A percentile compares a stretch with the other conserved stretches of the same genome.
Evolutionary conservation across 352 stramenopile species (phyloP).

Genomic region (Pythium utonaiense): DNA sequence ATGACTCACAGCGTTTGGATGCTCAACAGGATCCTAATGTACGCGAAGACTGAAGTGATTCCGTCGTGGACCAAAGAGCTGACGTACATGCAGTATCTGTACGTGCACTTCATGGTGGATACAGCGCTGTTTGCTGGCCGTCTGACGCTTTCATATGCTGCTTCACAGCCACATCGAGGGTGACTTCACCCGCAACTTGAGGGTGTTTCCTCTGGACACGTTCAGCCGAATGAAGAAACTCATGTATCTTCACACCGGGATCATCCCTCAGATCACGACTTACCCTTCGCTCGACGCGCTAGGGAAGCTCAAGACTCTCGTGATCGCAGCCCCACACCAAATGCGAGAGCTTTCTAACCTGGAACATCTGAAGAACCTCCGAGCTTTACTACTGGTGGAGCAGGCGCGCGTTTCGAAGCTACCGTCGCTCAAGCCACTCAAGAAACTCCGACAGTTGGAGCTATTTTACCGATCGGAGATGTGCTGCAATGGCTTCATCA

Average conservation of each 20-base stretch:
- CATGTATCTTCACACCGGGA: slow-evolving; percentile 34
- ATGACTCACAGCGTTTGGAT: neutral
- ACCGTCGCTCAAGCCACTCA: slow-evolving; percentile 13
- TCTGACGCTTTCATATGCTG: neutral
- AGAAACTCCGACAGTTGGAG: slow-evolving; percentile 11
- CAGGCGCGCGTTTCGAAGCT: neutral
- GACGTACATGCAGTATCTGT: slow-evolving; percentile 33
- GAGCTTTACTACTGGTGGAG: slow-evolving; percentile 10
- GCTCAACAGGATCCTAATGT: slow-evolving; percentile 28
- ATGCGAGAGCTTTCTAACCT: slow-evolving; percentile 2
- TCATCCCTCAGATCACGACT: slow-evolving; percentile 21
- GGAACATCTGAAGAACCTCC: slow-evolving; percentile 1
- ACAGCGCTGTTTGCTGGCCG: neutral
- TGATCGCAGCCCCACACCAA: slow-evolving; percentile 11
- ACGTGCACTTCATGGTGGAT: too few relatives aligned
- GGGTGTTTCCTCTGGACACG: slow-evolving; percentile 15
- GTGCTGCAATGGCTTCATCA: slow-evolving; percentile 28
- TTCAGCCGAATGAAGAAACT: slow-evolving; percentile 39
- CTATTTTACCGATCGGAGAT: slow-evolving; percentile 7
- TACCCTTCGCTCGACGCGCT: slow-evolving; percentile 38
- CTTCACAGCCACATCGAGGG: slow-evolving; percentile 20
- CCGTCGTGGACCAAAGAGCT: slow-evolving; percentile 33
- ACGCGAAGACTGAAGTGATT: slow-evolving; percentile 29
- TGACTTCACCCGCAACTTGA: slow-evolving; percentile 12
- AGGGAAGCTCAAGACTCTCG: slow-evolving; percentile 29